These are phyloP conservation scores for Nitzschia palea DNA, from an alignment of 108 stramenopile species.

Conservation along the genomic window DNA sequence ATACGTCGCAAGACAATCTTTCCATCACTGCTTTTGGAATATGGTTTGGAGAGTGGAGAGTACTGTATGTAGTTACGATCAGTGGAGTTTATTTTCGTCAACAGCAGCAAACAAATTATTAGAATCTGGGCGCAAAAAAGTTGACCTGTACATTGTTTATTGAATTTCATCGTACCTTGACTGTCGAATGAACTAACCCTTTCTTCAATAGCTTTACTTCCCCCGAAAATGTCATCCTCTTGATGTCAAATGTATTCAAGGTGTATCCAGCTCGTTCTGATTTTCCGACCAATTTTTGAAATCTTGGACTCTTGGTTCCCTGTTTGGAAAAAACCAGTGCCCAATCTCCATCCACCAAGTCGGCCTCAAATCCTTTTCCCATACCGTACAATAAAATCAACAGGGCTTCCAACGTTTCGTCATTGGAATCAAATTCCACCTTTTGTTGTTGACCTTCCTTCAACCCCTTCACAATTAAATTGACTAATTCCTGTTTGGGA, in stretches of 20 bases:
- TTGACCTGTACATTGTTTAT: background rate
- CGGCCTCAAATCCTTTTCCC: slow-evolving; percentile 51
- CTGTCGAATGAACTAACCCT: slow-evolving; percentile 12
- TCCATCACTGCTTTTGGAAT: slow-evolving; percentile 23
- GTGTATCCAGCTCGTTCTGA: slow-evolving; percentile 19
- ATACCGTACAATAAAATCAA: slow-evolving; percentile 24
- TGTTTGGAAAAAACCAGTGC: slow-evolving; percentile 26
- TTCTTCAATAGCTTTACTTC: slow-evolving; percentile 19
- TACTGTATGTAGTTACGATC: no score
- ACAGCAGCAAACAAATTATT: no score
- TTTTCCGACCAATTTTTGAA: slow-evolving; percentile 46
- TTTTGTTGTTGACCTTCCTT: slow-evolving; percentile 2
- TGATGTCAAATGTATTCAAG: slow-evolving; percentile 37
- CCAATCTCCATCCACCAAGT: slow-evolving; percentile 54
- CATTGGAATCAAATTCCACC: background rate
- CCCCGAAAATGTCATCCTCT: slow-evolving; percentile 25
- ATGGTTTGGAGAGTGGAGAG: slow-evolving; percentile 12
- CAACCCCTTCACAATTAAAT: slow-evolving; percentile 18
- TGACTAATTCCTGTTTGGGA: slow-evolving; percentile 38
- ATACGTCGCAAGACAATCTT: slow-evolving; percentile 54
- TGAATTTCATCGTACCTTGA: slow-evolving; percentile 7
- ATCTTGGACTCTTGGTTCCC: slow-evolving; percentile 29
- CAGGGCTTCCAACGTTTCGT: slow-evolving; percentile 26
- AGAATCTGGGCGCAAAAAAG: no score
- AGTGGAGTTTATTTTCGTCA: no score